Evolutionary conservation across 805 yeast genomes (phyloP).

Genomic region (Kazachstania africana): DNA sequence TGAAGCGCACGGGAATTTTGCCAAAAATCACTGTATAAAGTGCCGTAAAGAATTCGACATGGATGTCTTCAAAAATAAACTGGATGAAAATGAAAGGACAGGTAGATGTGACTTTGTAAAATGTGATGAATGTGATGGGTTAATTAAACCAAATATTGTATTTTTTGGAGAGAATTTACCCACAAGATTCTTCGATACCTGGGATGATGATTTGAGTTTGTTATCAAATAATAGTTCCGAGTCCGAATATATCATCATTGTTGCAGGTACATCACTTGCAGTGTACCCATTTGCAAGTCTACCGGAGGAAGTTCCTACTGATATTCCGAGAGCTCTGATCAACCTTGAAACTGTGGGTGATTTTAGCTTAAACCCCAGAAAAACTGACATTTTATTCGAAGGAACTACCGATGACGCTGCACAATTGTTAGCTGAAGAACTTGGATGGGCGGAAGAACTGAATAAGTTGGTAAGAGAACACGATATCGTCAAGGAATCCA

Average conservation of each 20-base stretch:
- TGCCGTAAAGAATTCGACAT: slow-evolving; percentile 47
- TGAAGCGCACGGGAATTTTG: slow-evolving; percentile 95
- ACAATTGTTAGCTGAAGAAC: slow-evolving; percentile 34
- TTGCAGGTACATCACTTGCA: slow-evolving; percentile 86
- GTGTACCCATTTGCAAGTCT: slow-evolving; percentile 85
- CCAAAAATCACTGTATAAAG: slow-evolving; percentile 68
- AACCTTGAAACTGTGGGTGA: slow-evolving; percentile 75
- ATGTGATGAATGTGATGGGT: slow-evolving; percentile 58
- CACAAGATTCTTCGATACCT: slow-evolving; percentile 45
- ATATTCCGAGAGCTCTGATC: slow-evolving; percentile 48
- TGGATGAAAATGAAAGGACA: slow-evolving; percentile 8
- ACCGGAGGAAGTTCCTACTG: slow-evolving; percentile 49
- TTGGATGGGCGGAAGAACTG: slow-evolving; percentile 59
- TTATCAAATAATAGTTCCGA: slow-evolving; percentile 26
- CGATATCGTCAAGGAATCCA: slow-evolving; percentile 2
- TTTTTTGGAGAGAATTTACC: slow-evolving; percentile 91
- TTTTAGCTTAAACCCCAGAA: slow-evolving; percentile 40
- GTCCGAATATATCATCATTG: slow-evolving; percentile 48
- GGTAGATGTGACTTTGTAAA: slow-evolving; percentile 24
- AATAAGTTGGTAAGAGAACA: slow-evolving; percentile 27
- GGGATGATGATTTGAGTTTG: slow-evolving; percentile 42
- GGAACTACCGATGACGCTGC: slow-evolving; percentile 62
- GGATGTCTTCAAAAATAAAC: slow-evolving; percentile 31
- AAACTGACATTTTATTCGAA: slow-evolving; percentile 47
- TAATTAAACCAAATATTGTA: slow-evolving; percentile 86